These are phyloP conservation scores for Ensete ventricosum DNA, from an alignment of 176 grass and related monocot genomes.

Conservation along the genomic window DNA sequence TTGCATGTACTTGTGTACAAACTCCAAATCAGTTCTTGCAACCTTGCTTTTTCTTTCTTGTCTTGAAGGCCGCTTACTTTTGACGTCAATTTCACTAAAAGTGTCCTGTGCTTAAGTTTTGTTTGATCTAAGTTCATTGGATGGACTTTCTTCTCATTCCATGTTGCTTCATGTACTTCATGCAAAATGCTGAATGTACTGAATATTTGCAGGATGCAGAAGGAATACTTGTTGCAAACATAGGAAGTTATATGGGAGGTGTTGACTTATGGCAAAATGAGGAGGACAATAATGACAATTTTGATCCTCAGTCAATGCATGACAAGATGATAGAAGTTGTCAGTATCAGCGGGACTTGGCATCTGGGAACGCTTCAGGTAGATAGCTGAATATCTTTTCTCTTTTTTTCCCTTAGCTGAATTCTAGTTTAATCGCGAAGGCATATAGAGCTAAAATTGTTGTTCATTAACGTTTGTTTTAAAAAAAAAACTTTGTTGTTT, in stretches of 20 bases:
- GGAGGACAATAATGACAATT: constrained; percentile 18
- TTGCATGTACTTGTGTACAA: neutral
- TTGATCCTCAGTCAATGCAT: constrained; percentile 28
- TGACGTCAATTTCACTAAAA: neutral
- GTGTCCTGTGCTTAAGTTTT: neutral
- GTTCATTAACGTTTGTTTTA: neutral
- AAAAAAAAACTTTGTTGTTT: too few relatives aligned
- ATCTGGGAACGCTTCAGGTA: constrained; percentile 27
- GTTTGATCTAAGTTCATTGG: neutral
- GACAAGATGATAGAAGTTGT: constrained; percentile 28
- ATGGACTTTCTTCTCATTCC: neutral
- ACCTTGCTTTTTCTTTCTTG: neutral
- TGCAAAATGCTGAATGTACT: neutral
- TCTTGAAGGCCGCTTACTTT: neutral
- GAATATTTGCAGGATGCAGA: constrained; percentile 18
- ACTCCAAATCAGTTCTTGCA: neutral
- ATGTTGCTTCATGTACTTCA: neutral
- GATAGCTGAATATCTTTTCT: neutral
- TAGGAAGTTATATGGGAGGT: constrained; percentile 29
- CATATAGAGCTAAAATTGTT: neutral
- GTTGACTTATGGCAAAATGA: constrained; percentile 29
- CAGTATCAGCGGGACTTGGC: constrained; percentile 25
- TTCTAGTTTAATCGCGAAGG: neutral
- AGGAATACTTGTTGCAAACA: constrained; percentile 27
- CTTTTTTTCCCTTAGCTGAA: neutral